phyloP scores from a whole-genome alignment of 495 filamentous ascomycete species.

The Copromyces sp. region DNA sequence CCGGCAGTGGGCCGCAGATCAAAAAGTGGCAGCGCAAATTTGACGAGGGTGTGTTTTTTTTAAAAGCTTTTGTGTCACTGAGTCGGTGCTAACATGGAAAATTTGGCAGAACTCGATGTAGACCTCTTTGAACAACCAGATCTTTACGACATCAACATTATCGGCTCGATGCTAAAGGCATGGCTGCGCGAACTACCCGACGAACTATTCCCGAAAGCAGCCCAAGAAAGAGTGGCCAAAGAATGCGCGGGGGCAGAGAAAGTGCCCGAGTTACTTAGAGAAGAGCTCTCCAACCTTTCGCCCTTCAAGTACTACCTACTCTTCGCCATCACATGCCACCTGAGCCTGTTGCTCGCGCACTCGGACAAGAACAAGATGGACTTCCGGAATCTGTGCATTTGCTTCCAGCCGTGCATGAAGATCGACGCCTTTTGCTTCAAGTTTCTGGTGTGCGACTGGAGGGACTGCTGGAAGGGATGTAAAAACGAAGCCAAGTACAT shows the following conservation, averaged over 20 bases:
- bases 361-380: conserved; percentile 91
- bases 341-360: conserved; percentile 76
- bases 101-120: conserved; percentile 59
- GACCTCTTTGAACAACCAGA: conserved; percentile 74
- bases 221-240: conserved; percentile 61
- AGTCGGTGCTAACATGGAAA: conserved; percentile 19
- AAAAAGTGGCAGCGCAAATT: conserved; percentile 83
- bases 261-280: conserved; percentile 70
- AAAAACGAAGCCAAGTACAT: conserved; percentile 77
- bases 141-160: conserved; percentile 87
- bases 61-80: neutral
- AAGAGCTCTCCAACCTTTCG: conserved; percentile 80
- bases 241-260: conserved; percentile 64
- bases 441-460: conserved; percentile 84
- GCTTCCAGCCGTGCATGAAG: conserved; percentile 89
- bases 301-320: conserved; percentile 94
- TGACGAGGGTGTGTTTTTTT: conserved; percentile 54
- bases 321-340: conserved; percentile 89
- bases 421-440: conserved; percentile 86
- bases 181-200: conserved; percentile 93
- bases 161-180: conserved; percentile 83
- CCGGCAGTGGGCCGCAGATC: conserved; percentile 72
- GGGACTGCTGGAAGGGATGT: conserved; percentile 90
- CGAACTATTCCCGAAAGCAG: conserved; percentile 73
- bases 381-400: conserved; percentile 83